phyloP scores from a whole-genome alignment of 2,329 filamentous ascomycete species.

The Leptographium galeiforme region DNA sequence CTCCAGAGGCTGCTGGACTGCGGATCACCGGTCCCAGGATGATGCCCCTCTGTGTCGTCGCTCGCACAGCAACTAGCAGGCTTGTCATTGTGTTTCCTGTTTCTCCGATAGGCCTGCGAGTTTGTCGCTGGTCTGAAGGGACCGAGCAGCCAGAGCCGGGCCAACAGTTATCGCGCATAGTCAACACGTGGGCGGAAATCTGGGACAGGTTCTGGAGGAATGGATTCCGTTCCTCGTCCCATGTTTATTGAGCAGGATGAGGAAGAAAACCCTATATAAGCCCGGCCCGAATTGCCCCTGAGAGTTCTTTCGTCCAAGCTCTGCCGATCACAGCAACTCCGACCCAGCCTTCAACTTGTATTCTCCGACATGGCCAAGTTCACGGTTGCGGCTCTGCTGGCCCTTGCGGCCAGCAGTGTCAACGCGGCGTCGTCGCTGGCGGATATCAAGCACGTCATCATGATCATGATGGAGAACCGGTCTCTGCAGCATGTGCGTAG shows the following conservation, averaged over 20 bases:
- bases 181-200: not conserved
- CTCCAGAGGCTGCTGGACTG: no score
- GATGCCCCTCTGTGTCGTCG: no score
- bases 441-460: conserved; percentile 42
- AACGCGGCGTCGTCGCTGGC: conserved; percentile 25
- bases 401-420: conserved; percentile 9
- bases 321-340: no score
- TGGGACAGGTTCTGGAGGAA: not conserved
- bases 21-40: no score
- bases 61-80: not conserved
- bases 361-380: conserved; percentile 8
- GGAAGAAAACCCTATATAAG: not conserved
- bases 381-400: conserved; percentile 7
- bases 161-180: not conserved
- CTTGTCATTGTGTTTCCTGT: not conserved
- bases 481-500: conserved; percentile 19
- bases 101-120: not conserved
- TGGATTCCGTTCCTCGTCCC: not conserved
- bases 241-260: not conserved
- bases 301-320: no score
- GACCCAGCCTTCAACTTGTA: not conserved
- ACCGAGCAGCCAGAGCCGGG: not conserved
- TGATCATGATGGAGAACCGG: conserved; percentile 38
- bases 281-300: no score
- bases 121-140: not conserved